These are phyloP conservation scores for Fusarium denticulatum DNA, from an alignment of 2,329 filamentous ascomycete species.

Conservation along the genomic window DNA sequence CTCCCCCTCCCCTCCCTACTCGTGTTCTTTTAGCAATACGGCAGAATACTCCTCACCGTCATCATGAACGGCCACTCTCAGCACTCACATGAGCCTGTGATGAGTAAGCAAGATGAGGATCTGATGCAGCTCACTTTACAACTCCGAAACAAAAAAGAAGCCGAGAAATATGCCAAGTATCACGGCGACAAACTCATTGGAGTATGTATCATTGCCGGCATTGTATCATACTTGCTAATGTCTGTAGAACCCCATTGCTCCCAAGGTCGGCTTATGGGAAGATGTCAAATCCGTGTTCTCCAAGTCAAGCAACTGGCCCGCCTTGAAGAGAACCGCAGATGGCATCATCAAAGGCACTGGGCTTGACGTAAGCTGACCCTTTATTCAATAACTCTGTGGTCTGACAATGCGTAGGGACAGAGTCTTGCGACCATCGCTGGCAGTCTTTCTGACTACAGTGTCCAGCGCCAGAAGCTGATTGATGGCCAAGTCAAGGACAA, in stretches of 20 bases:
- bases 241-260: background rate
- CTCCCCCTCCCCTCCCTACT: background rate
- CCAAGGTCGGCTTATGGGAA: background rate
- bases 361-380: background rate
- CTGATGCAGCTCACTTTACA: constrained; percentile 5
- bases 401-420: background rate
- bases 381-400: fast-evolving
- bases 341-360: background rate
- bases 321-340: background rate
- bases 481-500: constrained; percentile 28
- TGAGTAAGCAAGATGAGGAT: constrained; percentile 6
- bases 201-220: background rate
- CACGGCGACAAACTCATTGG: constrained; percentile 16
- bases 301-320: constrained; percentile 1
- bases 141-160: constrained; percentile 8
- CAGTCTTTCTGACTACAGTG: constrained; percentile 5
- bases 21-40: too few relatives aligned
- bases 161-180: constrained; percentile 5
- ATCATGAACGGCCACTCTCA: background rate
- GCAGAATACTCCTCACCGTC: background rate
- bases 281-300: background rate
- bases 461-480: background rate
- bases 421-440: background rate
- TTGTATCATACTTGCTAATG: background rate
- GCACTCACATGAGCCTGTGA: background rate